Conservation (phyloP, 345 rosid species). For the Linum lewisii region DNA sequence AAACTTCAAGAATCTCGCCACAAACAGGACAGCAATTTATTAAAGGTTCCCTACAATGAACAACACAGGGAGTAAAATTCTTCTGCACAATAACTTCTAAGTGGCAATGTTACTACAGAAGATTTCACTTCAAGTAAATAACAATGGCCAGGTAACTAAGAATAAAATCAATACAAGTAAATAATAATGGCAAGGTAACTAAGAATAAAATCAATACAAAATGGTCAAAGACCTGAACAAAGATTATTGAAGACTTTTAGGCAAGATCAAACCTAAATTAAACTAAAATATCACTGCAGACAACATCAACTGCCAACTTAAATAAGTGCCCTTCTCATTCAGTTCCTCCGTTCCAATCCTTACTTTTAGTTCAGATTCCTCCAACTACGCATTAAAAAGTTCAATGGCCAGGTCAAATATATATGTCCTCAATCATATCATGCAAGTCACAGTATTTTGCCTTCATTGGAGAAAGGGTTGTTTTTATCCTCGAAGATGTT, state of each 20-base stretch:
- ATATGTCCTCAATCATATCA: background rate
- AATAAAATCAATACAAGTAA: no score
- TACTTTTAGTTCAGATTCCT: background rate
- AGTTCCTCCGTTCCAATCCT: background rate
- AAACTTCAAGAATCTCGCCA: slow-evolving; percentile 60
- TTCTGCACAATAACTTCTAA: background rate
- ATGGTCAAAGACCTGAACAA: no score
- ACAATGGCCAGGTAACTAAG: background rate
- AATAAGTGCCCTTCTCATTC: no score
- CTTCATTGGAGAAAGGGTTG: background rate
- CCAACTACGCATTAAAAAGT: no score
- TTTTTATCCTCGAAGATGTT: background rate
- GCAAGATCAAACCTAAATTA: no score
- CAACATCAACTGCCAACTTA: background rate
- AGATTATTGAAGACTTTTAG: no score
- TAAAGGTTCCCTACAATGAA: slow-evolving; percentile 57
- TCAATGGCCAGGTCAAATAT: background rate
- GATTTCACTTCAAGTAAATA: background rate
- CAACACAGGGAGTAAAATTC: background rate
- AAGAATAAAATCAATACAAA: background rate
- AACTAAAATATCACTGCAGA: background rate
- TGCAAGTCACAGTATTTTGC: background rate
- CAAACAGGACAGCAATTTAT: slow-evolving; percentile 82
- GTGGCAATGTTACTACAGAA: background rate
- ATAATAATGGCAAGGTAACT: no score